Evolutionary conservation across 257 asterid genomes (phyloP).

Genomic region (Rauvolfia tetraphylla): DNA sequence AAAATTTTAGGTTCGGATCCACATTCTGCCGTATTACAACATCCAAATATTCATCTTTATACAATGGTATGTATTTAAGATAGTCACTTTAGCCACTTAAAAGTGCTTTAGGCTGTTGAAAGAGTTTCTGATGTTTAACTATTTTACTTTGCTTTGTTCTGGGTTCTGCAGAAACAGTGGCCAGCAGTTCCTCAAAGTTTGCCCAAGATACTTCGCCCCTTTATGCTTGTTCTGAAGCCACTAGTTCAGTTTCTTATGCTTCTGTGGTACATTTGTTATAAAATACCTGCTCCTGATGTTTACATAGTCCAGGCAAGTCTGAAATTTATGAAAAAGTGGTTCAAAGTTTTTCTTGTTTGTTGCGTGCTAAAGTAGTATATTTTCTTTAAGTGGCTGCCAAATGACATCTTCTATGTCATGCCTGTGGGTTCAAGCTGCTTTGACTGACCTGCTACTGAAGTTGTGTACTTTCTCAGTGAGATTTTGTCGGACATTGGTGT

Average conservation of each 20-base stretch:
- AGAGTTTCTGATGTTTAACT: neutral
- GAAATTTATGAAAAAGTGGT: slow-evolving; percentile 1
- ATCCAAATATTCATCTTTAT: slow-evolving; percentile 68
- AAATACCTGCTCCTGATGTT: slow-evolving; percentile 86
- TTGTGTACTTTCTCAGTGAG: neutral
- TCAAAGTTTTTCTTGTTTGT: neutral
- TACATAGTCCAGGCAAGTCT: slow-evolving; percentile 84
- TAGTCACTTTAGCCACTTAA: slow-evolving; percentile 10
- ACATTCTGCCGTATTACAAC: slow-evolving; percentile 63
- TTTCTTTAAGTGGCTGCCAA: neutral
- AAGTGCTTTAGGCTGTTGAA: slow-evolving; percentile 1
- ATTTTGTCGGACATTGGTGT: neutral
- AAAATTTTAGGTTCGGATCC: slow-evolving; percentile 76
- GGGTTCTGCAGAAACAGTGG: slow-evolving; percentile 67
- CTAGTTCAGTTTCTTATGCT: slow-evolving; percentile 75
- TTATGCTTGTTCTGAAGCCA: slow-evolving; percentile 73
- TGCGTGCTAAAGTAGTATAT: neutral
- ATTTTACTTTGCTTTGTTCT: slow-evolving; percentile 21
- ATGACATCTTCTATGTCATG: neutral
- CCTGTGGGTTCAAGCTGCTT: neutral
- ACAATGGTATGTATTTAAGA: slow-evolving; percentile 55
- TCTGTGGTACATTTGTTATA: slow-evolving; percentile 84
- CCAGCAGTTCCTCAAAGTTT: slow-evolving; percentile 59
- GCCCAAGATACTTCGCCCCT: slow-evolving; percentile 68
- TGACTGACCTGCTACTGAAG: neutral